Conservation (phyloP, 2,329 filamentous ascomycete genomes). For the Botrytis squamosa region DNA sequence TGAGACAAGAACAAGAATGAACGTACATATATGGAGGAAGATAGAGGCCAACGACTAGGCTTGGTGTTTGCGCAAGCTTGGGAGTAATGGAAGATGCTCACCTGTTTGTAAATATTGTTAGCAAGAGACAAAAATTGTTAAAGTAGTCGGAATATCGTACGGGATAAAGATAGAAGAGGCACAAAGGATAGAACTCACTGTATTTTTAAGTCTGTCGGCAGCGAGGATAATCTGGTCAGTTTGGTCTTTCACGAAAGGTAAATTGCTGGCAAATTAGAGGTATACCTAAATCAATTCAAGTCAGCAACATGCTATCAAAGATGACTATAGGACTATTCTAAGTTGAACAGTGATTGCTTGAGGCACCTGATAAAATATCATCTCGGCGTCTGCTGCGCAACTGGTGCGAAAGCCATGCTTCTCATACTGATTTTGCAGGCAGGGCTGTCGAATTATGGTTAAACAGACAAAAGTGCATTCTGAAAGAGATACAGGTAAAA, state of each 20-base stretch:
- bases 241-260: background rate
- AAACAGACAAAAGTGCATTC: background rate
- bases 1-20: background rate
- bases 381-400: background rate
- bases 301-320: background rate
- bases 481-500: background rate
- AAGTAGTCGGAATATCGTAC: background rate
- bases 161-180: background rate
- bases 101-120: background rate
- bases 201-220: background rate
- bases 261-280: background rate
- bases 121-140: background rate
- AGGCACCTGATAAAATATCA: background rate
- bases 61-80: background rate
- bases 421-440: background rate
- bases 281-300: background rate
- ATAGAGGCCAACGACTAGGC: background rate
- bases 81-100: background rate
- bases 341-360: background rate
- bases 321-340: too few relatives aligned
- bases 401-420: background rate
- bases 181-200: background rate
- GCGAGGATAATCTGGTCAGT: background rate
- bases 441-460: background rate
- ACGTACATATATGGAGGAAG: background rate